These are phyloP conservation scores for Inga leiocalycina DNA, from an alignment of 306 rosid species.

Conservation along the genomic window DNA sequence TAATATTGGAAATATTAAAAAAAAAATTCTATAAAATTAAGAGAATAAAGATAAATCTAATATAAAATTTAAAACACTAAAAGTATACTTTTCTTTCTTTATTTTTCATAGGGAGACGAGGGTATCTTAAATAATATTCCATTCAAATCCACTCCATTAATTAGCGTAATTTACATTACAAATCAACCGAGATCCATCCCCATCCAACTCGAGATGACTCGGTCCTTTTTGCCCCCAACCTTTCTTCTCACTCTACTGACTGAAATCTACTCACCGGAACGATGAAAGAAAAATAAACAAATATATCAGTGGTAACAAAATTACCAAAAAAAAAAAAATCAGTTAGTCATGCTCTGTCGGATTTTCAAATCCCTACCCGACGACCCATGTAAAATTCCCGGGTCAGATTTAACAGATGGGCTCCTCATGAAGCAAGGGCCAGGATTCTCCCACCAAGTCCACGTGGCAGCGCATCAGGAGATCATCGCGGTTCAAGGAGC, in stretches of 20 bases:
- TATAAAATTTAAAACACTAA: too few relatives aligned
- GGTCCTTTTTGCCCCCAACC: not conserved
- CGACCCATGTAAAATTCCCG: not conserved
- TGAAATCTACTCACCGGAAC: not conserved
- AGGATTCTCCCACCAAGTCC: constrained; percentile 56
- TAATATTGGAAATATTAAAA: too few relatives aligned
- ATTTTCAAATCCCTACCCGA: not conserved
- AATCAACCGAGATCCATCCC: not conserved
- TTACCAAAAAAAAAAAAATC: not conserved
- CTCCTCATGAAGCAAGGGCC: constrained; percentile 75
- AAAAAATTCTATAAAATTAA: too few relatives aligned
- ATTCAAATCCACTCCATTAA: not conserved
- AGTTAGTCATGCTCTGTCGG: not conserved
- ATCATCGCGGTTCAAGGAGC: constrained; percentile 43
- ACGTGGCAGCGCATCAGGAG: constrained; percentile 66
- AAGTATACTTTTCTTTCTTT: too few relatives aligned
- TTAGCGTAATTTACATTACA: not conserved
- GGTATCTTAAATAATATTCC: not conserved
- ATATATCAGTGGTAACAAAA: constrained; percentile 24
- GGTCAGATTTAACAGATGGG: constrained; percentile 31
- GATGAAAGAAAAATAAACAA: not conserved
- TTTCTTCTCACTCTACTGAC: not conserved
- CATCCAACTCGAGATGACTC: not conserved
- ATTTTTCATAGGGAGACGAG: not conserved
- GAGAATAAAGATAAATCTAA: too few relatives aligned